phyloP scores from a whole-genome alignment of 306 rosid species.

The Mucuna pruriens region DNA sequence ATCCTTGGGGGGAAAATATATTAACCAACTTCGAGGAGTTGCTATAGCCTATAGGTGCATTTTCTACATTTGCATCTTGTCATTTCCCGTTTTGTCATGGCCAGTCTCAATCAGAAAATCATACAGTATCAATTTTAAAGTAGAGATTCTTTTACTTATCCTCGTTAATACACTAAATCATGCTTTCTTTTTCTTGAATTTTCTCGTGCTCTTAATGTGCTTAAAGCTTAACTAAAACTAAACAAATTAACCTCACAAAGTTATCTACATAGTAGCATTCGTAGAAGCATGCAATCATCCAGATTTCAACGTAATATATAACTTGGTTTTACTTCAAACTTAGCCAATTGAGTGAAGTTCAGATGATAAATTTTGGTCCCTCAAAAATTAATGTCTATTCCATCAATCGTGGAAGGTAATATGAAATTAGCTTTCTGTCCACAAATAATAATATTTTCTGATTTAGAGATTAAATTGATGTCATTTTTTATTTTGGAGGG shows the following conservation, averaged over 20 bases:
- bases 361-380: neutral
- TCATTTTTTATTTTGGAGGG: neutral
- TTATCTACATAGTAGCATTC: neutral
- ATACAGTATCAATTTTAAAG: slow-evolving; percentile 1
- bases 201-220: slow-evolving; percentile 10
- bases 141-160: slow-evolving; percentile 23
- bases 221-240: neutral
- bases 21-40: slow-evolving; percentile 18
- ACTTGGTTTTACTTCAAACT: neutral
- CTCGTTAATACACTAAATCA: slow-evolving; percentile 1
- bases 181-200: slow-evolving; percentile 1
- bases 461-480: neutral
- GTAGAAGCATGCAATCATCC: neutral
- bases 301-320: neutral
- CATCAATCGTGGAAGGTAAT: neutral
- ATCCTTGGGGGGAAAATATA: neutral
- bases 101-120: slow-evolving; percentile 4
- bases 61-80: slow-evolving; percentile 13
- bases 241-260: neutral
- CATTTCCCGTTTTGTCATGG: slow-evolving; percentile 24
- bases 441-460: neutral
- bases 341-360: neutral
- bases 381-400: neutral
- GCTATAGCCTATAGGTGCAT: slow-evolving; percentile 21
- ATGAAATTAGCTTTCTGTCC: neutral